Evolutionary conservation across 1,284 basidiomycete genomes (phyloP), one percentile per base, ranked within the genome.

Genomic region (Pisolithus thermaeus): DNA sequence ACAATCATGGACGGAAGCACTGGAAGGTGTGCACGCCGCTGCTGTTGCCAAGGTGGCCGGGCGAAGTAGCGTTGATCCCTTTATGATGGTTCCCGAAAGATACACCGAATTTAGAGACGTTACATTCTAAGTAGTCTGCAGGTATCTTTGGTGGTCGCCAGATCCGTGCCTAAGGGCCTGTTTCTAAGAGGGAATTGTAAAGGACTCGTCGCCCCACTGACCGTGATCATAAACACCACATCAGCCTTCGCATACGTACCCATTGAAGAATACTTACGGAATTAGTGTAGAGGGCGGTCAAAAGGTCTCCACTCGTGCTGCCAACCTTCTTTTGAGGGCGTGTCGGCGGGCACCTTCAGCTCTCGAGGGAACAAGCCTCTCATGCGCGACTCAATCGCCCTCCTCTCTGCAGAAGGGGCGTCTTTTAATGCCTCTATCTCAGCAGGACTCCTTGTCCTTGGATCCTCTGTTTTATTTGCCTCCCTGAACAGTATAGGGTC

Each of bases 341-440:
- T 92, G 58, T 92, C 89, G 4, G 86, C 80, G 36, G 90, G 89
- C 54, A 87, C 73, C 49, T 80, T 79, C 64, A 92, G 65, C 65
- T 92, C 90, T 52, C 89, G 79, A 52, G 92, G 92, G 68, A 95
- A 88, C 39, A 95, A 66, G 0, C 92, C 92, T 51, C 86, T 83
- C 59, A 90, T 78, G 60, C 91, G 78, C 12, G 85, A 81, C 67
- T 92, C 90, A 56, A 87, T 69, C 14, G 81, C 85, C 63, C 79
- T 81, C 63, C 79, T 80, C 69, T 90, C 85, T 23, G 79, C 75
- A 6, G 76, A 81, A 62, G 79, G 84, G 69, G 86, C 70, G 45
- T 72, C 78, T 66, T 86, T 88, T 58, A 79, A 67, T 53, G 76
- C 61, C 64, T 79, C 77, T 54, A 75, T 64, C 69, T 91, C 87